These are phyloP conservation scores for Lodderomyces beijingensis DNA, from an alignment of 1,139 yeast genomes.

Conservation along the genomic window DNA sequence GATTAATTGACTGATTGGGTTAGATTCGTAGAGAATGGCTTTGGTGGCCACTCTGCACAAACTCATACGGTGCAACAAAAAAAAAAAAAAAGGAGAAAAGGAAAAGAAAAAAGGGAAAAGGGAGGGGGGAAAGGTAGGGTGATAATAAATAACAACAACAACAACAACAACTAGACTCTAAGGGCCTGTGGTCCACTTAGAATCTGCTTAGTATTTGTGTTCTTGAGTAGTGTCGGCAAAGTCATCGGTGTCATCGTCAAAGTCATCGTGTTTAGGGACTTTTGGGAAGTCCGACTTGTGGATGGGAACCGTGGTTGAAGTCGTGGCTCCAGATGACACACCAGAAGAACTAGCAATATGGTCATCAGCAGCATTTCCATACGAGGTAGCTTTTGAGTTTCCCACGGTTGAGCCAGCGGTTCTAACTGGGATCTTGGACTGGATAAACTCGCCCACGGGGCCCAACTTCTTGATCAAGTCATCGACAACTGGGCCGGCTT, in stretches of 20 bases:
- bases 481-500: constrained; percentile 46
- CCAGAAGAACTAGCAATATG: constrained; percentile 5
- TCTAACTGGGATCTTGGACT: constrained; percentile 62
- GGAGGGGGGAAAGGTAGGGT: constrained; percentile 1
- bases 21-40: too few species aligned
- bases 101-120: constrained; percentile 1
- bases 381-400: constrained; percentile 31
- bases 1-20: too few species aligned
- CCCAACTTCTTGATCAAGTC: constrained; percentile 53
- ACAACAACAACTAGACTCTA: constrained; percentile 6
- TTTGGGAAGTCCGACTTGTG: constrained; percentile 47
- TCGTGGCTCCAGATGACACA: too few species aligned
- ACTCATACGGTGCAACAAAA: background rate
- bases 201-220: constrained; percentile 2
- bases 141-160: constrained; percentile 9
- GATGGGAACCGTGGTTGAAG: constrained; percentile 19
- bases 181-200: background rate
- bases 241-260: constrained; percentile 10
- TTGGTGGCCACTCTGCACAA: too few species aligned
- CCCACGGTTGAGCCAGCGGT: constrained; percentile 72
- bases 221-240: constrained; percentile 11
- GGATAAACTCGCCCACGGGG: constrained; percentile 57
- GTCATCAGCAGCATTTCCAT: constrained; percentile 20
- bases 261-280: constrained; percentile 31
- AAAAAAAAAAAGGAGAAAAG: constrained; percentile 1